Evolutionary conservation across 2,329 filamentous ascomycete genomes (phyloP), one percentile per base, ranked within the genome.

Genomic region (Sphaerostilbella broomeana): DNA sequence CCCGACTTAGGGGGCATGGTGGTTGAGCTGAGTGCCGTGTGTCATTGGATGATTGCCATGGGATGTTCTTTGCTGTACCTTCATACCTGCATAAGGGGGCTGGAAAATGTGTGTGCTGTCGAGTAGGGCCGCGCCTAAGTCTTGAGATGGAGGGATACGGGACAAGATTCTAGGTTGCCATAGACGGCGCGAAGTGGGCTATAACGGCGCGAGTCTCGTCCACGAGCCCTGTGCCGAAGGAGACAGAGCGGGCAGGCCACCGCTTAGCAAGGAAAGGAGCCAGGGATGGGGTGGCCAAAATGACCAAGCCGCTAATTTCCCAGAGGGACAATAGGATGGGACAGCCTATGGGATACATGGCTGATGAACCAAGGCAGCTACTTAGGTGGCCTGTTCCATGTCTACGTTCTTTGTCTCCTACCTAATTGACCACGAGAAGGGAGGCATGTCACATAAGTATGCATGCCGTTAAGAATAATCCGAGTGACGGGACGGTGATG

Each of bases 41-140:
- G 31, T 16, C 34, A 29, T 6, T 18, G 19, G 24, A 19, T 22
- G 19, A 40, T 40, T n/a, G n/a, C n/a, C n/a, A n/a, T n/a, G n/a
- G n/a, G n/a, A n/a, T n/a, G n/a, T n/a, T n/a, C n/a, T n/a, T n/a
- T n/a, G n/a, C n/a, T n/a, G n/a, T n/a, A n/a, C n/a, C n/a, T n/a
- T n/a, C n/a, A 24, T 16, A 17, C 25, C 10, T 35, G 31, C 19
- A 28, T 24, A 10, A 39, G 13, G 18, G 29, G 17, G 20, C 30
- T 21, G 20, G 31, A 26, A 13, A 15, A 9, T n/a, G 17, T 21
- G 22, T 18, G 10, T 28, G 12, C 13, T 15, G 22, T 32, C 38
- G 22, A 16, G 17, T 22, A 19, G 21, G 15, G 20, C 38, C n/a
- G 25, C 19, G 24, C 12, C 17, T 12, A 40, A 22, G n/a, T n/a